Percentiles rank a stretch among this genome's conserved stretches.
Conservation (phyloP, 257 asterid species). For the Coffea canephora region DNA sequence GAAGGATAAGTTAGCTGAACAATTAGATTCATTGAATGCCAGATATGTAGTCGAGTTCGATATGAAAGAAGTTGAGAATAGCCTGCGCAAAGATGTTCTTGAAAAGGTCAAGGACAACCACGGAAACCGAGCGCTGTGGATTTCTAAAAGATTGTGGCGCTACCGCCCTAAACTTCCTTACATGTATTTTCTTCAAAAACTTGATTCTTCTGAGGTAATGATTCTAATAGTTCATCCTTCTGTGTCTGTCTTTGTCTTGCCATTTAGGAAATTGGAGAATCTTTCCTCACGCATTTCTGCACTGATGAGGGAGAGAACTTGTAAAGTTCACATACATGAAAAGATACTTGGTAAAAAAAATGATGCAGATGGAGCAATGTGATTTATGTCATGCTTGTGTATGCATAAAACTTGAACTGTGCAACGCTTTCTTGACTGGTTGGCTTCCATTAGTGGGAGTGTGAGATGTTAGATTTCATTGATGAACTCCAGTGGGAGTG, state of each 20-base stretch:
- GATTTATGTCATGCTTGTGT: not conserved
- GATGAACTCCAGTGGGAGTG: not conserved
- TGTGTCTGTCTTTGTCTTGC: slow-evolving; percentile 12
- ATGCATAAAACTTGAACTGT: not conserved
- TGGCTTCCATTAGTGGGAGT: not conserved
- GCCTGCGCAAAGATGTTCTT: slow-evolving; percentile 80
- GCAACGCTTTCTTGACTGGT: not conserved
- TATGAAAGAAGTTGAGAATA: slow-evolving; percentile 94
- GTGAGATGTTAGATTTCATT: not conserved
- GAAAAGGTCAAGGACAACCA: slow-evolving; percentile 58
- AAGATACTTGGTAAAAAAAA: not conserved
- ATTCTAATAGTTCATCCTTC: slow-evolving; percentile 12
- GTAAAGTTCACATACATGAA: not conserved
- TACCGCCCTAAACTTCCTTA: slow-evolving; percentile 98
- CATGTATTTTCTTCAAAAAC: slow-evolving; percentile 90
- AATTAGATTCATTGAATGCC: slow-evolving; percentile 56
- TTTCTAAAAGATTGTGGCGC: slow-evolving; percentile 99
- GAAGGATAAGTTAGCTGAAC: slow-evolving; percentile 71
- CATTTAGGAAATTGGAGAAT: not conserved
- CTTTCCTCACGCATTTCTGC: not conserved
- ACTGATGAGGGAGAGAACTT: not conserved
- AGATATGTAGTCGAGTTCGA: slow-evolving; percentile 93
- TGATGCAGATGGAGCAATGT: not conserved
- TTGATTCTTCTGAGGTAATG: slow-evolving; percentile 89
- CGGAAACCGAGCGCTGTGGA: slow-evolving; percentile 90